Conservation (phyloP, 75 land plant species). For the Cryptomeria japonica region DNA sequence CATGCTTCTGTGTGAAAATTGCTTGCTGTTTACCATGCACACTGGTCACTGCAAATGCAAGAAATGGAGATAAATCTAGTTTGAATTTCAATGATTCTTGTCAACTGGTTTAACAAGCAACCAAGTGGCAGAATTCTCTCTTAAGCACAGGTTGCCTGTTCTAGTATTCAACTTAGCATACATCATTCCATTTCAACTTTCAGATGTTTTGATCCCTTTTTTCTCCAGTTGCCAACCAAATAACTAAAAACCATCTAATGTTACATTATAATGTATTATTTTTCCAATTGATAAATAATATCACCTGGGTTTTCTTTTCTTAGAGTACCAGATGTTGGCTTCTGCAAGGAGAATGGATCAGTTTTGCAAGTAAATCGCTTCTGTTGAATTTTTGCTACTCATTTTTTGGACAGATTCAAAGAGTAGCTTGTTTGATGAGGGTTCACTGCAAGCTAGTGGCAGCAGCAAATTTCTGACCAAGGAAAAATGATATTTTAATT, state of each 20-base stretch:
- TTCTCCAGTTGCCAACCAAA: background rate
- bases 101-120: slow-evolving; percentile 6
- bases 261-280: background rate
- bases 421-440: background rate
- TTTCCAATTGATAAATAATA: background rate
- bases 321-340: background rate
- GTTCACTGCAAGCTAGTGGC: slow-evolving; percentile 1
- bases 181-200: background rate
- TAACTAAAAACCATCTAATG: background rate
- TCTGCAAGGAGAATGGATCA: background rate
- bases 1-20: background rate
- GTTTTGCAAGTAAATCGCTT: background rate
- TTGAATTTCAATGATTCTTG: background rate
- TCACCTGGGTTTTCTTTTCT: background rate
- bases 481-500: background rate
- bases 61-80: slow-evolving; percentile 8
- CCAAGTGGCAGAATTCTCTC: background rate
- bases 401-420: slow-evolving; percentile 3
- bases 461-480: background rate
- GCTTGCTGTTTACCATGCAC: background rate
- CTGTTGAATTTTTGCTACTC: background rate
- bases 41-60: background rate
- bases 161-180: background rate
- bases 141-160: slow-evolving; percentile 8
- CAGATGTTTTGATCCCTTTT: background rate